Percentiles rank a stretch among this genome's conserved stretches.
phyloP scores from a whole-genome alignment of 331 rosid genomes.

The Malus hybrid region DNA sequence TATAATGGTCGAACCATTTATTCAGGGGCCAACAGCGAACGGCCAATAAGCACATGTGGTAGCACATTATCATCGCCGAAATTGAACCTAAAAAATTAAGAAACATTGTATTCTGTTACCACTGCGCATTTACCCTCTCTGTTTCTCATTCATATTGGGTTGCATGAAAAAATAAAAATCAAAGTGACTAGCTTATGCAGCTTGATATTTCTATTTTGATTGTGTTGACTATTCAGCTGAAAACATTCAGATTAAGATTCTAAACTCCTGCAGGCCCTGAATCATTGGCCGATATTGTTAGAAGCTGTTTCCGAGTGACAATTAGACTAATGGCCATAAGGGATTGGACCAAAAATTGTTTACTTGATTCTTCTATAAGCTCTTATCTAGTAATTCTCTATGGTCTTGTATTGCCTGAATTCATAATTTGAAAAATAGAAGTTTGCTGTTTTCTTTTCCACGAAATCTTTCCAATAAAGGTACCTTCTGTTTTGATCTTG shows the following conservation, averaged over 20 bases:
- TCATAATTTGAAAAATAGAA: neutral
- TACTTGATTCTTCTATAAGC: neutral
- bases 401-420: neutral
- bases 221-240: neutral
- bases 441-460: neutral
- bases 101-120: neutral
- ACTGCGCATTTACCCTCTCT: neutral
- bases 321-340: neutral
- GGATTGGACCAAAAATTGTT: neutral
- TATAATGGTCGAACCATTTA: neutral
- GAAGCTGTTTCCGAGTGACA: neutral
- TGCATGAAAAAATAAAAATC: neutral
- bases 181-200: neutral
- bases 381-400: too few relatives aligned
- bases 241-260: neutral
- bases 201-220: neutral
- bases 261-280: neutral
- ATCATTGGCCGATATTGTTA: neutral
- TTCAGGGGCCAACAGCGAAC: conserved; percentile 2
- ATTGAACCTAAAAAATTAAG: neutral
- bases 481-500: neutral
- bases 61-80: neutral
- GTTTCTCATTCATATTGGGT: neutral
- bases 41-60: neutral
- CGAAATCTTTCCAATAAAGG: neutral